phyloP scores from a whole-genome alignment of 371 early-diverging fungal genomes.

The Parasitella parasitica region DNA sequence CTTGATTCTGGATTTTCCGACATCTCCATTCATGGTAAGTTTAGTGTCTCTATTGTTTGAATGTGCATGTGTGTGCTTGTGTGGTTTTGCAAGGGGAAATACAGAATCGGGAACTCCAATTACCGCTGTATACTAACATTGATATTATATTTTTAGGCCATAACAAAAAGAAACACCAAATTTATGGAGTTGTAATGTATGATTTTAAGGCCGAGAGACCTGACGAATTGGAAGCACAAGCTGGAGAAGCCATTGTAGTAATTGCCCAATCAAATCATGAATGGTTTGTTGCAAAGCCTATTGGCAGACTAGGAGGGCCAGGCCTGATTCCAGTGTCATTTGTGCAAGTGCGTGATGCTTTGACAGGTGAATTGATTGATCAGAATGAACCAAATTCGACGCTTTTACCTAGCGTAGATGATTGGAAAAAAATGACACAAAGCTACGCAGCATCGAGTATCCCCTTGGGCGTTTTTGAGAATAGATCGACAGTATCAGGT shows the following conservation, averaged over 20 bases:
- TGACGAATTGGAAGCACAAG: conserved; percentile 74
- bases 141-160: not conserved
- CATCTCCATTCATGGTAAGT: conserved; percentile 19
- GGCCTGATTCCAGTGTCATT: conserved; percentile 82
- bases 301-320: conserved; percentile 65
- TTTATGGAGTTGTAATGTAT: conserved; percentile 75
- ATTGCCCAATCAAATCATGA: conserved; percentile 80
- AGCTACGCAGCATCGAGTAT: conserved; percentile 52
- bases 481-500: not conserved
- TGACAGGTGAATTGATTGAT: conserved; percentile 58
- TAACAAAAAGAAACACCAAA: conserved; percentile 39
- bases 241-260: conserved; percentile 75
- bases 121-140: not conserved
- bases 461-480: conserved; percentile 26
- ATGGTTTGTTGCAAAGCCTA: conserved; percentile 83
- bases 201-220: conserved; percentile 76
- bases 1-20: conserved; percentile 31
- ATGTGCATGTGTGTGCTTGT: not conserved
- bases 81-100: not conserved
- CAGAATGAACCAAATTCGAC: conserved; percentile 55
- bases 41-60: not conserved
- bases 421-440: conserved; percentile 67
- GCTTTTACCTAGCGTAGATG: conserved; percentile 64
- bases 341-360: conserved; percentile 72
- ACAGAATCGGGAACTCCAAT: not conserved